These are phyloP conservation scores for Colletotrichum orchidophilum DNA, from an alignment of 2,329 filamentous ascomycete species.

Conservation along the genomic window DNA sequence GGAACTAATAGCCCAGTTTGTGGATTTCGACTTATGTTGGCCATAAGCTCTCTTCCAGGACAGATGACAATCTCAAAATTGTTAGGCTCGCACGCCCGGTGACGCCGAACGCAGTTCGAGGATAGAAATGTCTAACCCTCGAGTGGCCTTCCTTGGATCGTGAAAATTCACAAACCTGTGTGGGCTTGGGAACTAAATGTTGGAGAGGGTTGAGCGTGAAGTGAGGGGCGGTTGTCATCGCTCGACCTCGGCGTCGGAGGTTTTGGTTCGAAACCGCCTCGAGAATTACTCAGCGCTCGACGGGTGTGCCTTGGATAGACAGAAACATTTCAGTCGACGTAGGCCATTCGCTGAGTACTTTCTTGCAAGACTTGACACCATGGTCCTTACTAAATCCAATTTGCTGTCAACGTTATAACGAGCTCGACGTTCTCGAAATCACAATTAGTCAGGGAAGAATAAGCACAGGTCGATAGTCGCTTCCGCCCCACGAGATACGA, in stretches of 20 bases:
- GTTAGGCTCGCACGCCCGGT: not conserved
- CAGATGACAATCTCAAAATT: not conserved
- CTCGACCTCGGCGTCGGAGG: not conserved
- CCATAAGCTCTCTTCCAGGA: not conserved
- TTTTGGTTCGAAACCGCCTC: not conserved
- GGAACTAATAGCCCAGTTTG: not conserved
- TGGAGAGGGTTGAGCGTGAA: not conserved
- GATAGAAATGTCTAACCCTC: no score
- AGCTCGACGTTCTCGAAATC: not conserved
- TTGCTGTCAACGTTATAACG: not conserved
- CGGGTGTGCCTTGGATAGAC: not conserved
- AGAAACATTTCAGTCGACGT: not conserved
- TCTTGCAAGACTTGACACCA: not conserved
- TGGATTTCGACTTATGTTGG: not conserved
- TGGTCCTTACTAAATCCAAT: not conserved
- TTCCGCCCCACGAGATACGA: not conserved
- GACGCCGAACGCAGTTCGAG: not conserved
- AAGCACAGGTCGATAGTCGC: not conserved
- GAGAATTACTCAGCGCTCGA: not conserved
- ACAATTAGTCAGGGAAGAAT: no score
- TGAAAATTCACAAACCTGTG: not conserved
- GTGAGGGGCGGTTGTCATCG: no score
- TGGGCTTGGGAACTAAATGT: not conserved
- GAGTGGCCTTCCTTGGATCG: not conserved
- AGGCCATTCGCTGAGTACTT: not conserved